A percentile compares a stretch with the other conserved stretches of the same genome.
These are phyloP conservation scores for Mycena albidolilacea DNA, from an alignment of 768 basidiomycete species.

Conservation along the genomic window DNA sequence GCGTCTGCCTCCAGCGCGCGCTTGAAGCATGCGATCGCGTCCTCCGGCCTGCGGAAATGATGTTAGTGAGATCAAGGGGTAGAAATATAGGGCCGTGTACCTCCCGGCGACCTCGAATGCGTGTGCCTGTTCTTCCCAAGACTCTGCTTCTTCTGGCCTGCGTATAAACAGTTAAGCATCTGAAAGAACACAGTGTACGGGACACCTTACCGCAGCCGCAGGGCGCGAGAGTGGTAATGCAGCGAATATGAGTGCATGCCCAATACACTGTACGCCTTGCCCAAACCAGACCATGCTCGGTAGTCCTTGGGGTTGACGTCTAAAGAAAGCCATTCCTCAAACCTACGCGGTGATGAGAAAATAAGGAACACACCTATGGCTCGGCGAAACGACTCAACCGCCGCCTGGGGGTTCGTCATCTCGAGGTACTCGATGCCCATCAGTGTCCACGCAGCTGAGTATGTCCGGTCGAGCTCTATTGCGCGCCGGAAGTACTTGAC, in stretches of 20 bases:
- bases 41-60: conserved; percentile 11
- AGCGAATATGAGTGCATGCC: conserved; percentile 86
- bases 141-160: conserved; percentile 82
- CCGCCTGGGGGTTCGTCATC: conserved; percentile 87
- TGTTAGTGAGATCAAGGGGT: neutral
- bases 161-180: neutral
- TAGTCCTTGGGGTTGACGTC: conserved; percentile 87
- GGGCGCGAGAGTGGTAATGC: conserved; percentile 60
- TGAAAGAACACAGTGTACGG: neutral
- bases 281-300: conserved; percentile 87
- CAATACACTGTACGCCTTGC: conserved; percentile 84
- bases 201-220: conserved; percentile 71
- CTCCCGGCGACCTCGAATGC: conserved; percentile 78
- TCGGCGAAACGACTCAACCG: conserved; percentile 85
- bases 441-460: conserved; percentile 85
- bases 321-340: conserved; percentile 43
- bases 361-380: conserved; percentile 71
- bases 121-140: conserved; percentile 82
- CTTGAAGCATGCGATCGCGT: conserved; percentile 34
- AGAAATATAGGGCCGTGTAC: conserved; percentile 46
- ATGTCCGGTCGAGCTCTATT: conserved; percentile 82
- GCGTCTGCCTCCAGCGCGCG: conserved; percentile 46
- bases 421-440: conserved; percentile 91
- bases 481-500: conserved; percentile 84
- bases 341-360: neutral